These are phyloP conservation scores for Delonix regia DNA, from an alignment of 306 rosid genomes.

Conservation along the genomic window DNA sequence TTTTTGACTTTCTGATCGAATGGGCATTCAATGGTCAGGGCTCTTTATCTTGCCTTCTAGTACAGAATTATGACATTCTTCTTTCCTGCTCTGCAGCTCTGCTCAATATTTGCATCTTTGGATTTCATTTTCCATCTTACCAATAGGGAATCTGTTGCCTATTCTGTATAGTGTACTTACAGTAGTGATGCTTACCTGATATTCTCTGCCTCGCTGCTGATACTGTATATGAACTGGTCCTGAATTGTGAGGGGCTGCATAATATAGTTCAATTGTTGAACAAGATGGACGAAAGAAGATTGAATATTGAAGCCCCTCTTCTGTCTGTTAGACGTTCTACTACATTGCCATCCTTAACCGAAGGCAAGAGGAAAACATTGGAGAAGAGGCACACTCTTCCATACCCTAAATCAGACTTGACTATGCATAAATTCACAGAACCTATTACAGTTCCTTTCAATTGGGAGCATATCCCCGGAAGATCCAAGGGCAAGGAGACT, in stretches of 20 bases:
- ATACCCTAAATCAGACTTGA: constrained; percentile 46
- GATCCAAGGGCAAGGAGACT: constrained; percentile 55
- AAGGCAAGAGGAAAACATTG: constrained; percentile 49
- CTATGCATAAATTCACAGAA: constrained; percentile 65
- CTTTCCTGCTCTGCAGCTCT: background rate
- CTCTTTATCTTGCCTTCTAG: background rate
- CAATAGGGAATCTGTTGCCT: background rate
- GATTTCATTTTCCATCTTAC: background rate
- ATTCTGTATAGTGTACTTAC: background rate
- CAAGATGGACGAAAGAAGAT: constrained; percentile 73
- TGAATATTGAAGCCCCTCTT: constrained; percentile 85
- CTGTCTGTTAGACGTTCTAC: constrained; percentile 87
- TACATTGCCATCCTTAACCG: constrained; percentile 42
- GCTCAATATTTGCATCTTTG: background rate
- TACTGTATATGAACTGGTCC: constrained; percentile 15
- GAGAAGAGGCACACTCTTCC: constrained; percentile 55
- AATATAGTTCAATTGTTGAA: constrained; percentile 18
- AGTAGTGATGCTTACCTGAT: constrained; percentile 18
- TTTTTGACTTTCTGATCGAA: background rate
- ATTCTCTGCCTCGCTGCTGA: constrained; percentile 21
- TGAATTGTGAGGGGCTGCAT: constrained; percentile 26
- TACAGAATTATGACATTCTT: constrained; percentile 4
- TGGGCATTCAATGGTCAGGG: background rate
- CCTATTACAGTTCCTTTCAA: constrained; percentile 85
- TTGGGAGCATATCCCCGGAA: constrained; percentile 96